Base-by-base conservation (phyloP, 495 filamentous ascomycete genomes). In the Penicillium nucicola region DNA sequence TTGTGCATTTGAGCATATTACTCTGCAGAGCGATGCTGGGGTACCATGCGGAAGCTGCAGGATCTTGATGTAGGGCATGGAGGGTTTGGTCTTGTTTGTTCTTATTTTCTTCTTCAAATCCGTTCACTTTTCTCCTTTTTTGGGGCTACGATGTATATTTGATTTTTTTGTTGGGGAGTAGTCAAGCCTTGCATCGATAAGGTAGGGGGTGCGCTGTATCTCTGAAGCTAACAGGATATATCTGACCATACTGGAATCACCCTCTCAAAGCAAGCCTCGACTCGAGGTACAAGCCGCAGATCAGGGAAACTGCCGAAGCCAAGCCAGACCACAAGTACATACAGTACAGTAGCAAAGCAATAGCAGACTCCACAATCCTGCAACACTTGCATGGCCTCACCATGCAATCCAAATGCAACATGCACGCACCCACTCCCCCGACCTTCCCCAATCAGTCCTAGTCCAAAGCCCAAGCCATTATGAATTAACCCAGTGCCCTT, bases 21-120 rank as follows among this genome's bases (percentile, higher is more conserved):
- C 43, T 34, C 48, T 48, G 43, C 53, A 56, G 53, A 11, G 48
- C 40, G 15, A 55, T 15, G 38, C 53, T 42, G 32, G 53, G 50
- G 42, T 60, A 47, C 53, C 50, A 60, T 53, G 53, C 19, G 42
- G 46, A 52, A 42, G 38, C 42, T 42, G 43, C 45, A 45, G 23
- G 22, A 47, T n/a, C 15, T 23, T 12, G 15, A 22, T 14, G 17
- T 28, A 28, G 23, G 23, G 11, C 2, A 25, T 20, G 17, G 17
- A 17, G 12, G 28, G 17, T 32, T 43, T 28, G 10, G 7, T 28
- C 25, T n/a, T 14, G 4, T 1, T 11, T 20, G 31, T 25, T 22
- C 8, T 6, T 13, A 14, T 43, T 43, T 13, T 30, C 5, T 30
- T 11, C 2, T 31, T 22, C 5, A 4, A 4, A 6, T 28, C 7